Evolutionary conservation across 2,329 filamentous ascomycete species (phyloP).

Genomic region (Fusarium sp.): DNA sequence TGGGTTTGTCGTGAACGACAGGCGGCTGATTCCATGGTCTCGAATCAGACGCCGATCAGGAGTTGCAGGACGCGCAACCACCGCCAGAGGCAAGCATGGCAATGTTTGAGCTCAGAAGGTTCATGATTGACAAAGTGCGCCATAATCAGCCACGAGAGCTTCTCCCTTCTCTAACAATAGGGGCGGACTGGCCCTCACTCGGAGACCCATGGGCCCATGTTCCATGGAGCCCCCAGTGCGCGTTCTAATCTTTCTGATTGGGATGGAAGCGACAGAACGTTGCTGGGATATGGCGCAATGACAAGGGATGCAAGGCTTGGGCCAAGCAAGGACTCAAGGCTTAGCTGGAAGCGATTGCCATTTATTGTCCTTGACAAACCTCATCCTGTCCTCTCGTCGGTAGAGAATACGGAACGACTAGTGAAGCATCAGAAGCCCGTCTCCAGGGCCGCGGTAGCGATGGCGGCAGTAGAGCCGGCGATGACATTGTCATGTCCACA

Average conservation of each 20-base stretch:
- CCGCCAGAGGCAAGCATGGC: constrained; percentile 1
- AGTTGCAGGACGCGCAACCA: constrained; percentile 41
- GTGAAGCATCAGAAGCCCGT: constrained; percentile 2
- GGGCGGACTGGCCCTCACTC: constrained; percentile 30
- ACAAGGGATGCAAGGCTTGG: constrained; percentile 37
- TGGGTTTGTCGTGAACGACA: constrained; percentile 10
- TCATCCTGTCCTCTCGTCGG: not conserved
- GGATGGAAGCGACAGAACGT: constrained; percentile 19
- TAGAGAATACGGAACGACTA: constrained; percentile 5
- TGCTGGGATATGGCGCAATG: constrained; percentile 41
- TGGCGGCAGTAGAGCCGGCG: not conserved
- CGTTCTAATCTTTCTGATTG: constrained; percentile 27
- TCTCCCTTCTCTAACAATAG: constrained; percentile 35
- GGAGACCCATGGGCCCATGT: constrained; percentile 29
- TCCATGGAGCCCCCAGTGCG: constrained; percentile 14
- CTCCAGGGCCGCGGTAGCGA: constrained; percentile 5
- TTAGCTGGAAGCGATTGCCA: constrained; percentile 19
- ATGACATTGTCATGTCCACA: constrained; percentile 1
- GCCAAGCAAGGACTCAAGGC: constrained; percentile 22
- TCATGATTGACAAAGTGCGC: constrained; percentile 17
- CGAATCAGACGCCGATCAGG: constrained; percentile 31
- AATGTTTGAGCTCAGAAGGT: constrained; percentile 15
- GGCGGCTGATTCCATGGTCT: constrained; percentile 9
- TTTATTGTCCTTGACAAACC: constrained; percentile 18
- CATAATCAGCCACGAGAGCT: constrained; percentile 23